phyloP scores from a whole-genome alignment of 1,284 basidiomycete species.

The Pseudomicrostroma phylloplanum region DNA sequence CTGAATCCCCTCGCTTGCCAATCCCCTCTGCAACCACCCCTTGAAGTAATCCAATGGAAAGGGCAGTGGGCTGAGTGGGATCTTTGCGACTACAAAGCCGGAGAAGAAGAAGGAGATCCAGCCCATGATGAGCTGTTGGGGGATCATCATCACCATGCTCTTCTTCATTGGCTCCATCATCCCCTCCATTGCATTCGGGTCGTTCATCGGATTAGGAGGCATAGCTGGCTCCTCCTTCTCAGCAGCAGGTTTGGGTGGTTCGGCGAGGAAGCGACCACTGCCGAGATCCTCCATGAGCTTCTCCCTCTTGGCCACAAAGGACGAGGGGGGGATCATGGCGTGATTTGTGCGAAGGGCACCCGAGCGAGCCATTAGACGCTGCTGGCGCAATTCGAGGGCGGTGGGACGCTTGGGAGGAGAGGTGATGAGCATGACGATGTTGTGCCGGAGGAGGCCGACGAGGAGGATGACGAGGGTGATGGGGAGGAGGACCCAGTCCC shows the following conservation, averaged over 20 bases:
- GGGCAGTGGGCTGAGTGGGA: conserved; percentile 67
- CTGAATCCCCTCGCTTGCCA: conserved; percentile 93
- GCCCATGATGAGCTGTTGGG: conserved; percentile 89
- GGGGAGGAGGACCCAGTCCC: conserved; percentile 74
- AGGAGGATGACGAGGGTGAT: conserved; percentile 98
- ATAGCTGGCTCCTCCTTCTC: conserved; percentile 44
- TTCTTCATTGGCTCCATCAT: conserved; percentile 99
- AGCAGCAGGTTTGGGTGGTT: conserved; percentile 7
- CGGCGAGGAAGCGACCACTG: conserved; percentile 40
- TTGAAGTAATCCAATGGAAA: conserved; percentile 98
- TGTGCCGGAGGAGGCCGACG: conserved; percentile 87
- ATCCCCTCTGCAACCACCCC: conserved; percentile 93
- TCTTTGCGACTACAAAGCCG: conserved; percentile 67
- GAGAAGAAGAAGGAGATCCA: conserved; percentile 99
- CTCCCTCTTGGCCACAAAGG: conserved; percentile 32
- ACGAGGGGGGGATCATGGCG: conserved; percentile 32
- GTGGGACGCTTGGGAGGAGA: conserved; percentile 74
- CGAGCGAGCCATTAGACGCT: conserved; percentile 55
- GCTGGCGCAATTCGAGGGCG: conserved; percentile 76
- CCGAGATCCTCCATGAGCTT: conserved; percentile 33
- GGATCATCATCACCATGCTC: conserved; percentile 69
- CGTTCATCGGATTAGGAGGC: conserved; percentile 61
- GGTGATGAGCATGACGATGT: conserved; percentile 80
- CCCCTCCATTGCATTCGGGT: conserved; percentile 87
- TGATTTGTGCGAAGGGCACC: conserved; percentile 34